Percentiles rank a stretch among this genome's conserved stretches.
phyloP scores from a whole-genome alignment of 768 basidiomycete genomes.

The Lanmaoa pseudosensibilis region DNA sequence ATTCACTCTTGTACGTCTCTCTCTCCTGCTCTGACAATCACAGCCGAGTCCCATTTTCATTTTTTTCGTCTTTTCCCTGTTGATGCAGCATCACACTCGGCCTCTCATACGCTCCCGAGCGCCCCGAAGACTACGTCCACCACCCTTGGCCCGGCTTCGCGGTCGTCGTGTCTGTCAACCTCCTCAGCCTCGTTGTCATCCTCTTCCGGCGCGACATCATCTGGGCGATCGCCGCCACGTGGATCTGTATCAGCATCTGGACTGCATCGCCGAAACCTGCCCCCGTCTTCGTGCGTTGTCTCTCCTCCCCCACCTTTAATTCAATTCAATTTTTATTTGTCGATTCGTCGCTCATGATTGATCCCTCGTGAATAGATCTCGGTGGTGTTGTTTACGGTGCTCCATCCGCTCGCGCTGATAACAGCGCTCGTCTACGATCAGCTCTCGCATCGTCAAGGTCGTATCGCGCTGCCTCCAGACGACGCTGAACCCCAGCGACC shows the following conservation, averaged over 20 bases:
- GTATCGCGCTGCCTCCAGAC: slow-evolving; percentile 46
- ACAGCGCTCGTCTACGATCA: slow-evolving; percentile 42
- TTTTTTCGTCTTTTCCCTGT: no score
- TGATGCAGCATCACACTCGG: slow-evolving; percentile 64
- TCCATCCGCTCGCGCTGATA: slow-evolving; percentile 64
- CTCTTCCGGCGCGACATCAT: slow-evolving; percentile 64
- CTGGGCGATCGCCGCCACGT: slow-evolving; percentile 72
- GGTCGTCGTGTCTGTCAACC: slow-evolving; percentile 63
- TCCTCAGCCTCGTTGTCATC: slow-evolving; percentile 55
- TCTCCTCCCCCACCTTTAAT: neutral
- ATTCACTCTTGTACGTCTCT: slow-evolving; percentile 52
- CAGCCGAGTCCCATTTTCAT: neutral
- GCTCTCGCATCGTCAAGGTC: slow-evolving; percentile 28
- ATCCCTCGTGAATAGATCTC: slow-evolving; percentile 44
- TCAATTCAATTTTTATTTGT: neutral
- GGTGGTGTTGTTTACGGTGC: slow-evolving; percentile 58
- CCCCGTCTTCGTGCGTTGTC: slow-evolving; percentile 57
- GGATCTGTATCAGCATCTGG: slow-evolving; percentile 73
- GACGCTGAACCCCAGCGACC: slow-evolving; percentile 13
- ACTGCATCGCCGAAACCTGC: slow-evolving; percentile 57
- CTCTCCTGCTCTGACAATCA: neutral
- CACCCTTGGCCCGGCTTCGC: slow-evolving; percentile 76
- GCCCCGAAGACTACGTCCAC: slow-evolving; percentile 52
- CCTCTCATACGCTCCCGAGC: slow-evolving; percentile 51
- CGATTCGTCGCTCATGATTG: neutral